Evolutionary conservation across 2,329 filamentous ascomycete genomes (phyloP).

Genomic region (Pyrenophora tritici-repentis): DNA sequence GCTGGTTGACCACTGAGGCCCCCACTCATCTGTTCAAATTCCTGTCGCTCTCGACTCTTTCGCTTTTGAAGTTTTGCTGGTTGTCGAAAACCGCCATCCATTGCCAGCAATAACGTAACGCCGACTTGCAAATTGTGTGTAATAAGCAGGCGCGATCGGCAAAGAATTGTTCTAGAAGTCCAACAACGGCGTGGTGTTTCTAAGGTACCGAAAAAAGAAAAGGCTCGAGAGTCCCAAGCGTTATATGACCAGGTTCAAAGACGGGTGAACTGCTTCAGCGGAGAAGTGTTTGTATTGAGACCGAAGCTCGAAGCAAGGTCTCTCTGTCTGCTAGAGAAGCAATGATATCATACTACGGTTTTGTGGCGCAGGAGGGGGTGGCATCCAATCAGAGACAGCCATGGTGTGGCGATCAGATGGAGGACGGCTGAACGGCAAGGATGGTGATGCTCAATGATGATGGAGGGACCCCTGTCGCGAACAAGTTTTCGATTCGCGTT

Average conservation of each 20-base stretch:
- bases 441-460: constrained; percentile 27
- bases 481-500: constrained; percentile 11
- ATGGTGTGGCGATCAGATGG: constrained; percentile 18
- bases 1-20: constrained; percentile 22
- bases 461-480: constrained; percentile 15
- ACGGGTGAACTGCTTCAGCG: constrained; percentile 3
- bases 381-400: constrained; percentile 23
- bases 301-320: constrained; percentile 15
- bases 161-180: background rate
- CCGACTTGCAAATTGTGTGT: background rate
- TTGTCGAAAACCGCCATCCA: constrained; percentile 30
- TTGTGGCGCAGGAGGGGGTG: constrained; percentile 32
- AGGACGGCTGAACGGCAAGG: constrained; percentile 26
- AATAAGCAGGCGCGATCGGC: background rate
- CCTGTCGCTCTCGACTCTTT: constrained; percentile 37
- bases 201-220: background rate
- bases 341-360: constrained; percentile 33
- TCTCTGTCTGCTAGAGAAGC: constrained; percentile 11
- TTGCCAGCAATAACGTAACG: constrained; percentile 4
- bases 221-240: background rate
- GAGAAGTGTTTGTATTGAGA: constrained; percentile 8
- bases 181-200: background rate
- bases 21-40: constrained; percentile 30
- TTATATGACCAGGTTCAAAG: constrained; percentile 2
- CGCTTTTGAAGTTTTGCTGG: constrained; percentile 41